A percentile compares a stretch with the other conserved stretches of the same genome.
Conservation (phyloP, 495 filamentous ascomycete genomes). For the Penicillium flavigenum region DNA sequence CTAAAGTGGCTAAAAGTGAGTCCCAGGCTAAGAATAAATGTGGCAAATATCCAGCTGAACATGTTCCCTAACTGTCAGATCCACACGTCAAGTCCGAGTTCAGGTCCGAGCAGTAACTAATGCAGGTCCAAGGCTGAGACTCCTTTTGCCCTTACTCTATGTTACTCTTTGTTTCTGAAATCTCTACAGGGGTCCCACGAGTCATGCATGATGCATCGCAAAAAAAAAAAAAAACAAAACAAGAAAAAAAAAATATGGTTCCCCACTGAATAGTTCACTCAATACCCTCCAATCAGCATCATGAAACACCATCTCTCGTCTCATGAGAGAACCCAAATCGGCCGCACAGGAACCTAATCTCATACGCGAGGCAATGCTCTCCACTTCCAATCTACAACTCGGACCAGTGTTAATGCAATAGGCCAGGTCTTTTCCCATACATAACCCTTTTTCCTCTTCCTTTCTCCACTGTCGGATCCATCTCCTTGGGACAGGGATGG, state of each 20-base stretch:
- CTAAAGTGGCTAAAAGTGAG: not conserved
- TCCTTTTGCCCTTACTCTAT: not conserved
- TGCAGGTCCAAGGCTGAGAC: slow-evolving; percentile 15
- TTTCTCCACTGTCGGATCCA: slow-evolving; percentile 11
- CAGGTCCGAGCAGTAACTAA: slow-evolving; percentile 5
- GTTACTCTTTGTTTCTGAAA: not conserved
- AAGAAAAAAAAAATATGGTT: not conserved
- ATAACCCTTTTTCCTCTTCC: not conserved
- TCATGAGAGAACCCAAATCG: slow-evolving; percentile 14
- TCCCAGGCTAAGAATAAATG: slow-evolving; percentile 7
- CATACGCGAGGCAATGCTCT: slow-evolving; percentile 5
- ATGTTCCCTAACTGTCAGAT: slow-evolving; percentile 9
- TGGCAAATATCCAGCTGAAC: slow-evolving; percentile 14
- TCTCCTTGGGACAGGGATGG: slow-evolving; percentile 15
- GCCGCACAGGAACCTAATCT: slow-evolving; percentile 28
- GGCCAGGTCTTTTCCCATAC: not conserved
- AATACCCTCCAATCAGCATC: slow-evolving; percentile 19
- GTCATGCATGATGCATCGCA: not conserved
- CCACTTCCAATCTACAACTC: slow-evolving; percentile 13
- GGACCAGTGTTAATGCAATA: not conserved
- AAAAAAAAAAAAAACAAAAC: not conserved
- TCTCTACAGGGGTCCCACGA: slow-evolving; percentile 20
- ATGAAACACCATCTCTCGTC: slow-evolving; percentile 6
- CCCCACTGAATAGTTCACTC: slow-evolving; percentile 18
- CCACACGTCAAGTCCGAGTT: slow-evolving; percentile 6